phyloP scores from a whole-genome alignment of 2,329 filamentous ascomycete genomes.

The Neophaeococcomyces aloes region DNA sequence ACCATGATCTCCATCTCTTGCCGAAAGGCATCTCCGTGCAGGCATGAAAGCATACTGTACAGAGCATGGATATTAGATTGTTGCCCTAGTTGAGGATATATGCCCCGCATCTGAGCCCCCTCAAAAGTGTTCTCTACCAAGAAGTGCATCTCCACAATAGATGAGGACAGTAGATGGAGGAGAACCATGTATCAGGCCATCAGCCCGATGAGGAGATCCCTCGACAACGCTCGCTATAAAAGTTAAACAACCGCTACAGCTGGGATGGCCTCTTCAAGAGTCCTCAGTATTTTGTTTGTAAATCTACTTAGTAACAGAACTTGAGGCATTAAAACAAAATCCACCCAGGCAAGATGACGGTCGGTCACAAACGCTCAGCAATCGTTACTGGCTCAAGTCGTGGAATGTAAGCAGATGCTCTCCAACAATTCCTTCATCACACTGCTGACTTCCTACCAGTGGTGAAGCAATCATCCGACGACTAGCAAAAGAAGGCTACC shows the following conservation, averaged over 20 bases:
- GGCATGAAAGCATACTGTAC: background rate
- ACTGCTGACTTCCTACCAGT: conserved; percentile 10
- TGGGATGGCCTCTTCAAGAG: background rate
- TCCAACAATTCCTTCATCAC: background rate
- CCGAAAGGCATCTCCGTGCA: background rate
- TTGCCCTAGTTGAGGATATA: background rate
- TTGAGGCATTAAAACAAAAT: background rate
- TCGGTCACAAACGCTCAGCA: conserved; percentile 22
- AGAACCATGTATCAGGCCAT: background rate
- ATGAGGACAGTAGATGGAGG: background rate
- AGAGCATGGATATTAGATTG: background rate
- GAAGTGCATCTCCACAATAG: conserved; percentile 1
- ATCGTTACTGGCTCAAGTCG: conserved; percentile 33
- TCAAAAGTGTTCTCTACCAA: background rate
- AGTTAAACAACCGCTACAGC: background rate
- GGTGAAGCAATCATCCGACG: conserved; percentile 42
- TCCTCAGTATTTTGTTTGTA: background rate
- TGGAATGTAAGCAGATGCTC: conserved; percentile 28
- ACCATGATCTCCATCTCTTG: background rate
- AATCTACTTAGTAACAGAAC: background rate
- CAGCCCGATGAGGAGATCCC: conserved; percentile 4
- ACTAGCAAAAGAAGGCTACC: conserved; percentile 55
- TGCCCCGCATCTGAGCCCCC: conserved; percentile 2
- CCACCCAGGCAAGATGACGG: background rate
- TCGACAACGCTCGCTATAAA: background rate